Base-by-base conservation (phyloP, 1,139 yeast genomes). In the Blastobotrys aristatus region DNA sequence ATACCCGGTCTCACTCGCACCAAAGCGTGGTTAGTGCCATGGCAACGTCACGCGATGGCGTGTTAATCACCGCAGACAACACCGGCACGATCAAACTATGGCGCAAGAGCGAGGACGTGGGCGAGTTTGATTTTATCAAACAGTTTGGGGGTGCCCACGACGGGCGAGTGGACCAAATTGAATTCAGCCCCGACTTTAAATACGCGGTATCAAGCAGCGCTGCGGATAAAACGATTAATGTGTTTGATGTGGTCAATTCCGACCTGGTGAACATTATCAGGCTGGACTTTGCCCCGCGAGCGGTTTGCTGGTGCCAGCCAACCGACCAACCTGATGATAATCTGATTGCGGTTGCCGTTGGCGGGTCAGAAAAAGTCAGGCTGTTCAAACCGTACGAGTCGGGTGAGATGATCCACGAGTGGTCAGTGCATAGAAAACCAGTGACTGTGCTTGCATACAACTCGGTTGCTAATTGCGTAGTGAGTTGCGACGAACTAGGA, bases 31-130 rank as follows among this genome's bases (percentile, higher is more conserved):
- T 65, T 11, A 52, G 59, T 3, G 42, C 48, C 7, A 48, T 57
- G 4, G 48, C 51, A 3, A 54, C 55, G 22, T 53, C 43, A 3
- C 43, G 31, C 33, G 48, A 34, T 13, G 50, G 40, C 30, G 57
- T 58, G 21, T 55, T 67, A 2, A 60, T 69, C 10, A 62, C 72
- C 0, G 71, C 73, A 1, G 66, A 72, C n/a, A 51, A 42, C 22
- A 74, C 72, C 46, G 78, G 78, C 1, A 50, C 57, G 18, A 57
- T 74, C 40, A 73, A 71, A 54, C 70, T 74, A 54, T 74, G 77
- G 77, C 61, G 44, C 14, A 41, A 39, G n/a, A 38, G 49, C 14
- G 53, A 51, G 22, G 53, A 46, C 10, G 47, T 49, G 11, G 63
- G 63, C 1, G 63, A 61, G 30, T 53, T 74, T 30, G 70, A 66